Evolutionary conservation across 495 filamentous ascomycete species (phyloP).

Genomic region (Daldinia decipiens): DNA sequence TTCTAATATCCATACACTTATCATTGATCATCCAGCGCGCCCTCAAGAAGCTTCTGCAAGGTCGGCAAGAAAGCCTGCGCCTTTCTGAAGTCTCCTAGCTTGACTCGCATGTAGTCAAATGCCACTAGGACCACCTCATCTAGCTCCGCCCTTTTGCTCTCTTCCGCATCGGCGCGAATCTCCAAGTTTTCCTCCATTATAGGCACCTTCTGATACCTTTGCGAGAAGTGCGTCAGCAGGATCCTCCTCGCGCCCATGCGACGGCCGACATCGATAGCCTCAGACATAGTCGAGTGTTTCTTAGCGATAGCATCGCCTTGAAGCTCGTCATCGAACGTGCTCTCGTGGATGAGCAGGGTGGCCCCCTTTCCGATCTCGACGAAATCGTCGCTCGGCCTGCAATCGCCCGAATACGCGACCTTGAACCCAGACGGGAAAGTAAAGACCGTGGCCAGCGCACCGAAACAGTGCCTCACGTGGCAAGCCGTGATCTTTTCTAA

Average conservation of each 20-base stretch:
- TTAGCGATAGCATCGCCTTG: slow-evolving; percentile 81
- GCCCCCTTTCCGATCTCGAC: slow-evolving; percentile 74
- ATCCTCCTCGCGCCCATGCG: slow-evolving; percentile 80
- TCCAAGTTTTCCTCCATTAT: slow-evolving; percentile 53
- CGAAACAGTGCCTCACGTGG: slow-evolving; percentile 78
- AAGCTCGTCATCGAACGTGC: slow-evolving; percentile 91
- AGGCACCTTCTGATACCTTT: slow-evolving; percentile 91
- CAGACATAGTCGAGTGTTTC: slow-evolving; percentile 85
- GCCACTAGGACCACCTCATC: slow-evolving; percentile 74
- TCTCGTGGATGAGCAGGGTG: slow-evolving; percentile 91
- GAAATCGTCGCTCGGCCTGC: slow-evolving; percentile 78
- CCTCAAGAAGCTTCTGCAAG: slow-evolving; percentile 72
- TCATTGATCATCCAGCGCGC: slow-evolving; percentile 44
- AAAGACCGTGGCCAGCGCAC: slow-evolving; percentile 78
- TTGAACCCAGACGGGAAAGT: slow-evolving; percentile 85
- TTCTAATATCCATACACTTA: not conserved
- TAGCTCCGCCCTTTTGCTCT: slow-evolving; percentile 28
- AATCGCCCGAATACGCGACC: slow-evolving; percentile 92
- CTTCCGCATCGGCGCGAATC: slow-evolving; percentile 22
- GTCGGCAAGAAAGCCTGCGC: slow-evolving; percentile 80
- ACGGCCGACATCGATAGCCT: slow-evolving; percentile 81
- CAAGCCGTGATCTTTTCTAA: slow-evolving; percentile 66
- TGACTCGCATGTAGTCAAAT: slow-evolving; percentile 89
- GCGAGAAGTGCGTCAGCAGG: slow-evolving; percentile 91
- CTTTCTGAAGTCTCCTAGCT: slow-evolving; percentile 79